A percentile compares a stretch with the other conserved stretches of the same genome.
These are phyloP conservation scores for Daphne laureola DNA, from an alignment of 441 rosid species.

Conservation along the genomic window DNA sequence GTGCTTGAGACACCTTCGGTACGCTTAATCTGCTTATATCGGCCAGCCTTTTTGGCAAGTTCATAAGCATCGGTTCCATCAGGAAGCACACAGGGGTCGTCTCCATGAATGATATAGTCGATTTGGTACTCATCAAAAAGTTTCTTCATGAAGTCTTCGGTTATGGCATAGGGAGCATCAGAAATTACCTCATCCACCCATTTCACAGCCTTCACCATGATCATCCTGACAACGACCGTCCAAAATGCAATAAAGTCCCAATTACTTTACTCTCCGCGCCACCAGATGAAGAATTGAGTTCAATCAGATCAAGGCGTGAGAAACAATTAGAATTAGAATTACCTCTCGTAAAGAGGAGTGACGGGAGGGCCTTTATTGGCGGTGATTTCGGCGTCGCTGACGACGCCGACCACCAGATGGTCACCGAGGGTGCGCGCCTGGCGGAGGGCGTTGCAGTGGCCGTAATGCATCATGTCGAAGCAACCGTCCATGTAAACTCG, in stretches of 20 bases:
- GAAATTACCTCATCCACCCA: constrained; percentile 68
- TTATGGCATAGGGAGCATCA: constrained; percentile 62
- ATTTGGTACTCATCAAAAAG: constrained; percentile 48
- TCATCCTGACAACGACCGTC: constrained; percentile 22
- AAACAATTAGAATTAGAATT: not conserved
- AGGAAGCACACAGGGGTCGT: constrained; percentile 60
- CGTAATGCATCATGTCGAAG: constrained; percentile 82
- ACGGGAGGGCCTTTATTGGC: constrained; percentile 70
- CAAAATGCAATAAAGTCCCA: not conserved
- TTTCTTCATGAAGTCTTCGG: constrained; percentile 56
- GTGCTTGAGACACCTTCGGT: constrained; percentile 70
- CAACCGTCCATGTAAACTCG: constrained; percentile 80
- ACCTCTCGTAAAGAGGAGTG: constrained; percentile 45
- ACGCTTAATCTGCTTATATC: constrained; percentile 66
- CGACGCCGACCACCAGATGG: constrained; percentile 59
- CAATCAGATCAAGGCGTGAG: too few species aligned
- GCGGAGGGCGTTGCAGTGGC: constrained; percentile 73
- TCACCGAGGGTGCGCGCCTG: constrained; percentile 68
- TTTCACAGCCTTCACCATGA: constrained; percentile 61
- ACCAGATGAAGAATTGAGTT: not conserved
- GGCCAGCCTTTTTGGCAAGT: constrained; percentile 59
- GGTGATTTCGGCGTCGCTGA: constrained; percentile 56
- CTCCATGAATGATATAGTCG: constrained; percentile 64
- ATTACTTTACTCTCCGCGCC: not conserved
- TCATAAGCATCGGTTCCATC: constrained; percentile 65